Evolutionary conservation across 805 yeast species (phyloP), one percentile per base, ranked within the genome.

Genomic region (Wickerhamomyces canadensis): DNA sequence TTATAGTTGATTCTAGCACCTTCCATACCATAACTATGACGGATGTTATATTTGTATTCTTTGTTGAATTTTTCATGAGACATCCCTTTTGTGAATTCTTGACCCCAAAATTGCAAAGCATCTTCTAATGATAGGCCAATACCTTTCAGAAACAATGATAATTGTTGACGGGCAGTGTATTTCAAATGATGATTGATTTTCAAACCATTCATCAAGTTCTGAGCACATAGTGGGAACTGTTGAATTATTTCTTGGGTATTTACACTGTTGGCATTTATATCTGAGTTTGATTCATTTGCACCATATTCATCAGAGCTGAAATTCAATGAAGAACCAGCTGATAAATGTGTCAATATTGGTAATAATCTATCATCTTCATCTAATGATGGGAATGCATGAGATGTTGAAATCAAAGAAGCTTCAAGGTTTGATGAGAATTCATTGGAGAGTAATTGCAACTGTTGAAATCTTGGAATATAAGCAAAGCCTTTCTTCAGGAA

Each of bases 331-430:
- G 83, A 84, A 11, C 87, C 87, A 22, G 75, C 71, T 0, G 94
- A 77, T 33, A 93, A 61, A 52, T 89, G 88, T 51, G 78, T 78
- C 44, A 93, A 67, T 21, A 93, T 77, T 1, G 97, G 97, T 35
- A 88, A 64, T 31, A 93, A 62, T 40, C 99, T 69, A 55, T 88
- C 94, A 54, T 88, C 96, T 63, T 91, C 98, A 54, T 88, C 96
- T 38, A 91, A 65, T 10, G 89, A 70, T 6, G 96, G 94, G 37
- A 88, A 64, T 16, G 84, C 73, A 54, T 83, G 84, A 49, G 87
- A 79, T 0, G 97, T 85, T 33, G 68, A 62, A 17, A 78, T 61
- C 45, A 93, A 65, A 16, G 78, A 75, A 14, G 60, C 55, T 3
- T 58, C 55, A 36, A 51, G 29, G 26, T 34, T 89, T 62, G 38